Conservation (phyloP, 2,329 filamentous ascomycete genomes). For the Trichoderma koningiopsis region DNA sequence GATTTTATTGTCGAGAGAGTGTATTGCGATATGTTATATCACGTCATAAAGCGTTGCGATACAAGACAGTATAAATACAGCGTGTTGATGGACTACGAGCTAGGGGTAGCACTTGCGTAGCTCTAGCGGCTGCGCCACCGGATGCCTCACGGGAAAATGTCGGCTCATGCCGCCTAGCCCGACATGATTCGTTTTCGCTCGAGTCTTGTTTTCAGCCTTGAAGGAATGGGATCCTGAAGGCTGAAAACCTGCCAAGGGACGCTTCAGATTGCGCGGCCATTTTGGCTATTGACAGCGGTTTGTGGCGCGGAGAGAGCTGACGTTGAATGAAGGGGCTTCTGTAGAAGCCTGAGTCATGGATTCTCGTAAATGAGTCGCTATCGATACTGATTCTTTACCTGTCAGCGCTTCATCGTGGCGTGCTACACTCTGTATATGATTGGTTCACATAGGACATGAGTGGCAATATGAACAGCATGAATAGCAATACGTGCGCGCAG, state of each 20-base stretch:
- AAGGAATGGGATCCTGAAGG: neutral
- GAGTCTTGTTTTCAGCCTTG: neutral
- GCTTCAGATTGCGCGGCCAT: neutral
- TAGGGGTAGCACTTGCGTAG: neutral
- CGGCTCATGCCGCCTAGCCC: neutral
- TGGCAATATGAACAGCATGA: too few relatives aligned
- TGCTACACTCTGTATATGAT: neutral
- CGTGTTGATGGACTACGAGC: neutral
- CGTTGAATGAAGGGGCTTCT: neutral
- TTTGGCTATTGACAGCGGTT: neutral
- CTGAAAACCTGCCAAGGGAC: too few relatives aligned
- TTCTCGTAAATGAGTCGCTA: neutral
- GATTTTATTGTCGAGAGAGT: neutral
- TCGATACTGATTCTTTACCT: neutral
- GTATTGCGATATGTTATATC: neutral
- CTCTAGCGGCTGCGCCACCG: constrained; percentile 11
- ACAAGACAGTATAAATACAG: neutral
- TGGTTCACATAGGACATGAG: too few relatives aligned
- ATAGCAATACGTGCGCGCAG: neutral
- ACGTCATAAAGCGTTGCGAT: neutral
- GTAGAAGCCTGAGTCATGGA: neutral
- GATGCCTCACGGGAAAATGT: neutral
- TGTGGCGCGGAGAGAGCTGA: constrained; percentile 9
- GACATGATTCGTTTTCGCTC: neutral
- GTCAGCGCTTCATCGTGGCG: neutral